Conservation (phyloP, 306 rosid species). For the Dryas alaskensis region DNA sequence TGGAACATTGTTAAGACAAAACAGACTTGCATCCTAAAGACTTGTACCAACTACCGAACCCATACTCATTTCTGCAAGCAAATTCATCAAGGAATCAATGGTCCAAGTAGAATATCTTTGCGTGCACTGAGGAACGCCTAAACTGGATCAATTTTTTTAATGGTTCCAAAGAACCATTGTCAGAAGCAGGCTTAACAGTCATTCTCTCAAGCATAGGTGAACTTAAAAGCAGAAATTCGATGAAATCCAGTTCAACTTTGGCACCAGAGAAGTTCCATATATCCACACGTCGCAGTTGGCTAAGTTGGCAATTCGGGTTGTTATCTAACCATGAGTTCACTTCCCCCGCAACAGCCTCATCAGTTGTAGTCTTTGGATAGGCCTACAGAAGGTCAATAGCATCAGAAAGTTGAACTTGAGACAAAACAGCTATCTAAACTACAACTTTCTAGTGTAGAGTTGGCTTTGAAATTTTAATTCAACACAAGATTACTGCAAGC, state of each 20-base stretch:
- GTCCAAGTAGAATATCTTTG: slow-evolving; percentile 50
- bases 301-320: slow-evolving; percentile 22
- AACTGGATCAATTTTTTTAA: slow-evolving; percentile 41
- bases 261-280: slow-evolving; percentile 36
- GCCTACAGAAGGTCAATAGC: slow-evolving; percentile 29
- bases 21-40: too few relatives aligned
- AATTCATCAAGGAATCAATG: slow-evolving; percentile 2
- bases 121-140: slow-evolving; percentile 44
- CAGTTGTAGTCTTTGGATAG: slow-evolving; percentile 22
- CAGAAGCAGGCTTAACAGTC: slow-evolving; percentile 29
- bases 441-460: too few relatives aligned
- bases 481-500: too few relatives aligned
- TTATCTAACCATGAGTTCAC: slow-evolving; percentile 31
- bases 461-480: too few relatives aligned
- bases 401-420: background rate
- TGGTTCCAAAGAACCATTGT: too few relatives aligned
- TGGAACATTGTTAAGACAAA: too few relatives aligned
- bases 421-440: background rate
- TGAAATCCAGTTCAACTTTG: slow-evolving; percentile 47
- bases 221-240: slow-evolving; percentile 39
- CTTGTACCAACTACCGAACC: too few relatives aligned
- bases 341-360: background rate
- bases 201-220: slow-evolving; percentile 50
- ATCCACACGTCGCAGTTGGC: slow-evolving; percentile 43
- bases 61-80: background rate